Percentiles rank a stretch among this genome's conserved stretches.
phyloP scores from a whole-genome alignment of 1,139 yeast species.

The Hyphopichia pseudoburtonii region DNA sequence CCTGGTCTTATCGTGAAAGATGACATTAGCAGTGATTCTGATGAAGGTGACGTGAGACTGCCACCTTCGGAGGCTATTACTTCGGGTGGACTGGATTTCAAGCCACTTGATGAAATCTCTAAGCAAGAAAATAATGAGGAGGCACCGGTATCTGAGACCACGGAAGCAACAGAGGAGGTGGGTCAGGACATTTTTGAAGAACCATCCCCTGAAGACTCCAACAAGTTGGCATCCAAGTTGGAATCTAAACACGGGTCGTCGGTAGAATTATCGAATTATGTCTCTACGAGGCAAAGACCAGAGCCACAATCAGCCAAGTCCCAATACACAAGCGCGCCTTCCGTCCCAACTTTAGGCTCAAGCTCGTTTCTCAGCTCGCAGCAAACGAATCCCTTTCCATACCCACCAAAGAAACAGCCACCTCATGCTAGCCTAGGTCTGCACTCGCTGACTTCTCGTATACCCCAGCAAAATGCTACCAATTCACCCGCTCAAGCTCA shows the following conservation, averaged over 20 bases:
- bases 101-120: no score
- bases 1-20: constrained; percentile 4
- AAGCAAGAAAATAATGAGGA: no score
- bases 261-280: no score
- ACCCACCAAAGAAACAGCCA: no score
- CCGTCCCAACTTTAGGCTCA: not conserved
- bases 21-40: not conserved
- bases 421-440: no score
- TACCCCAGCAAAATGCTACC: no score
- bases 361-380: not conserved
- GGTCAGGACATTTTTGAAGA: not conserved
- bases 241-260: no score
- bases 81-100: no score
- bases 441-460: no score
- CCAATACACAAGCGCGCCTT: not conserved
- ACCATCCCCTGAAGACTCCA: not conserved
- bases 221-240: no score
- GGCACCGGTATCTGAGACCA: no score
- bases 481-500: not conserved
- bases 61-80: not conserved
- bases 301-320: constrained; percentile 1
- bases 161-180: not conserved
- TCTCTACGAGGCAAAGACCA: not conserved
- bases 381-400: constrained; percentile 12
- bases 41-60: not conserved